Conservation (phyloP, 169 alveolate genomes). For the Cryptosporidium felis region DNA sequence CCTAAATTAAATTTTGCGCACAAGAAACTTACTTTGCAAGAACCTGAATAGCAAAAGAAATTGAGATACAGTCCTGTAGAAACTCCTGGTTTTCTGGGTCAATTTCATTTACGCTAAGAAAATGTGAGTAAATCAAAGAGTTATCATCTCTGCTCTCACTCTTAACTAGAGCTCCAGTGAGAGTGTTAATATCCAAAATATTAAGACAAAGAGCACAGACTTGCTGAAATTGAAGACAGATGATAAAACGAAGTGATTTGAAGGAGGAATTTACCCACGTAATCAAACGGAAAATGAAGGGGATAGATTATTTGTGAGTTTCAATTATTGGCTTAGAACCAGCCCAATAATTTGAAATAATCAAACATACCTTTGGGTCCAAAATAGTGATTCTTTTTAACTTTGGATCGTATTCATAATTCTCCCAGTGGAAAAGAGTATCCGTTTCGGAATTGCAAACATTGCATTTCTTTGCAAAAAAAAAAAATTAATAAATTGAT, state of each 20-base stretch:
- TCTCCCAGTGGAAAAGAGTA: conserved; percentile 18
- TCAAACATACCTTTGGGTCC: conserved; percentile 23
- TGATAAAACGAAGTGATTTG: neutral
- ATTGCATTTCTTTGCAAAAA: conserved; percentile 9
- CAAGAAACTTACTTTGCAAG: conserved; percentile 48
- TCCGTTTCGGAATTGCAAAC: neutral
- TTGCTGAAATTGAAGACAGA: neutral
- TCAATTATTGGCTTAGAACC: no score
- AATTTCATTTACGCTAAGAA: conserved; percentile 38
- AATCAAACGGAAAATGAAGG: no score
- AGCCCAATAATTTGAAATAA: no score
- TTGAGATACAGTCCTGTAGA: conserved; percentile 52
- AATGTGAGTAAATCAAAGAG: conserved; percentile 24
- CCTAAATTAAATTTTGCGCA: no score
- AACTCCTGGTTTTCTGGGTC: neutral
- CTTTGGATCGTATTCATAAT: neutral
- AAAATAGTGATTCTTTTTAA: neutral
- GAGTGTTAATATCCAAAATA: conserved; percentile 29
- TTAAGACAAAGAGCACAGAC: conserved; percentile 48
- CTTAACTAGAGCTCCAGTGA: neutral
- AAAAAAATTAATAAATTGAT: neutral
- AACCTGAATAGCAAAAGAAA: conserved; percentile 21
- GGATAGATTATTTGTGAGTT: no score
- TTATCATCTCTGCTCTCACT: neutral
- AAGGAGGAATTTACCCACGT: neutral